Evolutionary conservation across 129 eudicot genomes (phyloP).

Genomic region (Centella asiatica): DNA sequence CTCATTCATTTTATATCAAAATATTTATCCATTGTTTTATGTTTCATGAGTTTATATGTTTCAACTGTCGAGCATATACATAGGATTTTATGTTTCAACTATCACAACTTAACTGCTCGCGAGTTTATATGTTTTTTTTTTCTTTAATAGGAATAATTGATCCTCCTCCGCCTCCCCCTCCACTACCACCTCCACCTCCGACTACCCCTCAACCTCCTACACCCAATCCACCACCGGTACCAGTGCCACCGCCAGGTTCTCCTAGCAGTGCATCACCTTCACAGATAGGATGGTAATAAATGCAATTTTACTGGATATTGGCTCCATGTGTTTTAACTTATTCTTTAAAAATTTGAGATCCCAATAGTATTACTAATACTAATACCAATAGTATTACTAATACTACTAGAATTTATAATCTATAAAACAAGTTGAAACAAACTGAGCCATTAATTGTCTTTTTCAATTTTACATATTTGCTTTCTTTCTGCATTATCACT

Average conservation of each 20-base stretch:
- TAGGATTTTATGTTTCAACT: too few relatives aligned
- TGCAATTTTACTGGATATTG: too few relatives aligned
- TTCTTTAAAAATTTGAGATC: too few relatives aligned
- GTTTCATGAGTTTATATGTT: too few relatives aligned
- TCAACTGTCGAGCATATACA: too few relatives aligned
- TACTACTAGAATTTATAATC: not conserved
- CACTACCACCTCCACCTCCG: conserved; percentile 26
- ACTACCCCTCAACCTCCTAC: conserved; percentile 6
- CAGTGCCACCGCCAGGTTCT: conserved; percentile 12
- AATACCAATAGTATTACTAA: too few relatives aligned
- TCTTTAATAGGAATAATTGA: conserved; percentile 26
- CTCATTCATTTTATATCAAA: too few relatives aligned
- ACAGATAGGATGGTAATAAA: conserved; percentile 20
- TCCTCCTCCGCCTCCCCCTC: conserved; percentile 24
- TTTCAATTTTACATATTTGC: not conserved
- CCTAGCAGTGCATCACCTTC: conserved; percentile 19
- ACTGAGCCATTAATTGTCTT: not conserved
- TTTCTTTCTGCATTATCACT: too few relatives aligned
- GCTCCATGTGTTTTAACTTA: too few relatives aligned
- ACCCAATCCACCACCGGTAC: conserved; percentile 22
- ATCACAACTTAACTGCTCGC: too few relatives aligned
- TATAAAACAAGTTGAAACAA: not conserved
- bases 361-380: too few relatives aligned
- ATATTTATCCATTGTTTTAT: too few relatives aligned
- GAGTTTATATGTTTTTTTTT: not conserved